phyloP scores from a whole-genome alignment of 352 stramenopile species.

The Phytophthora tentaculata region DNA sequence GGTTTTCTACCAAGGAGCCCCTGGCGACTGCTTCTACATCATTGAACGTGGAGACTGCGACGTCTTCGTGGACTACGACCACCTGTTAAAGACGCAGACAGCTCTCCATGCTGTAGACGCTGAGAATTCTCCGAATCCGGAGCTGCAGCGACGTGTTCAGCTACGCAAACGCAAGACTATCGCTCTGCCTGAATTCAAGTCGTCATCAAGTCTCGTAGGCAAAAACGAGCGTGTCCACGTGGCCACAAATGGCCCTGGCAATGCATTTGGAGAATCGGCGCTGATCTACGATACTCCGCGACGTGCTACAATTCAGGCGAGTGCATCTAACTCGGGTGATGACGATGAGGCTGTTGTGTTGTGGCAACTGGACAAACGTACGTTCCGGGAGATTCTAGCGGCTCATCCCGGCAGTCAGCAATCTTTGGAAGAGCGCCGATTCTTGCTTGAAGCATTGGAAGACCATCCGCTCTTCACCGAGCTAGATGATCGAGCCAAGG shows the following conservation, averaged over 20 bases:
- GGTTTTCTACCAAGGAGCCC: constrained; percentile 84
- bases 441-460: constrained; percentile 70
- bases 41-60: constrained; percentile 80
- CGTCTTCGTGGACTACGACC: constrained; percentile 85
- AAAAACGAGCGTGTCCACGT: constrained; percentile 78
- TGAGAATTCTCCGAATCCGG: constrained; percentile 20
- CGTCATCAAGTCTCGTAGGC: constrained; percentile 60
- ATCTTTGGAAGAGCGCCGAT: constrained; percentile 78
- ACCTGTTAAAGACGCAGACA: constrained; percentile 54
- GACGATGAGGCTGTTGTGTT: constrained; percentile 54
- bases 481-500: constrained; percentile 78
- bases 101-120: constrained; percentile 25
- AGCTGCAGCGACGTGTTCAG: constrained; percentile 22
- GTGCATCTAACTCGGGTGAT: constrained; percentile 9
- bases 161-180: constrained; percentile 75
- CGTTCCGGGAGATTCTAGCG: constrained; percentile 67
- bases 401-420: constrained; percentile 73
- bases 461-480: constrained; percentile 81
- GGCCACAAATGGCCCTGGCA: constrained; percentile 79
- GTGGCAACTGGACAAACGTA: constrained; percentile 77
- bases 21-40: constrained; percentile 85
- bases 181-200: constrained; percentile 71
- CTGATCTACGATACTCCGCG: constrained; percentile 88
- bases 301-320: constrained; percentile 67
- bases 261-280: constrained; percentile 83